Evolutionary conservation across 2,329 filamentous ascomycete genomes (phyloP).

Genomic region (Penicillium sp.): DNA sequence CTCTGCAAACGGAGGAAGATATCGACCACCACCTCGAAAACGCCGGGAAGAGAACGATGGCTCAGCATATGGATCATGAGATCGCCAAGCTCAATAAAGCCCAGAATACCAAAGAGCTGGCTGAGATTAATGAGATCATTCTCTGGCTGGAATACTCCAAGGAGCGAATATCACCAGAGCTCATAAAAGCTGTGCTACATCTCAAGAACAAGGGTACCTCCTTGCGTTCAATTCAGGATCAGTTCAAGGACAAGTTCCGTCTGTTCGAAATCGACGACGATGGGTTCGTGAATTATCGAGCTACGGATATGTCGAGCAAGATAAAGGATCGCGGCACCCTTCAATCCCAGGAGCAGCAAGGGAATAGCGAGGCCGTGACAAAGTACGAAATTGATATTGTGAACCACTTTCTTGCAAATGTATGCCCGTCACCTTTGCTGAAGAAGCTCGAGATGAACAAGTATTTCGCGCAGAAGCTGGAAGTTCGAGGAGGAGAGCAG

Average conservation of each 20-base stretch:
- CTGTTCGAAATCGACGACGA: slow-evolving; percentile 23
- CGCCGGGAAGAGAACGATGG: neutral
- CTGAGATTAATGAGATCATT: neutral
- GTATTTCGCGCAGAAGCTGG: slow-evolving; percentile 27
- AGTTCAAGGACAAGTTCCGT: neutral
- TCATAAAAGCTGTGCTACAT: neutral
- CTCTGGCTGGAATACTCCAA: neutral
- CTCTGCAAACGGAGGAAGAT: neutral
- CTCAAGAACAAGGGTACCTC: neutral
- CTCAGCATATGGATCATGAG: neutral
- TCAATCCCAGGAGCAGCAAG: slow-evolving; percentile 3
- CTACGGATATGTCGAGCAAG: slow-evolving; percentile 14
- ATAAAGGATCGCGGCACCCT: slow-evolving; percentile 14
- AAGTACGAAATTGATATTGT: slow-evolving; percentile 27
- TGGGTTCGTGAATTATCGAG: slow-evolving; percentile 23
- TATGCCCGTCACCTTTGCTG: slow-evolving; percentile 29
- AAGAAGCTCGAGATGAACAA: slow-evolving; percentile 30
- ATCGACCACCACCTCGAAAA: neutral
- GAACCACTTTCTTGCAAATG: slow-evolving; percentile 27
- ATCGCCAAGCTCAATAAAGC: neutral
- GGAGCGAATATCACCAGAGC: neutral
- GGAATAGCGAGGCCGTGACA: too few species aligned
- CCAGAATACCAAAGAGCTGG: neutral
- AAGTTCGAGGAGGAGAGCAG: slow-evolving; percentile 17
- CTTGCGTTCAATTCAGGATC: neutral